Base-by-base conservation (phyloP, 2,329 filamentous ascomycete species). In the Sclerotiophoma versabilis region DNA sequence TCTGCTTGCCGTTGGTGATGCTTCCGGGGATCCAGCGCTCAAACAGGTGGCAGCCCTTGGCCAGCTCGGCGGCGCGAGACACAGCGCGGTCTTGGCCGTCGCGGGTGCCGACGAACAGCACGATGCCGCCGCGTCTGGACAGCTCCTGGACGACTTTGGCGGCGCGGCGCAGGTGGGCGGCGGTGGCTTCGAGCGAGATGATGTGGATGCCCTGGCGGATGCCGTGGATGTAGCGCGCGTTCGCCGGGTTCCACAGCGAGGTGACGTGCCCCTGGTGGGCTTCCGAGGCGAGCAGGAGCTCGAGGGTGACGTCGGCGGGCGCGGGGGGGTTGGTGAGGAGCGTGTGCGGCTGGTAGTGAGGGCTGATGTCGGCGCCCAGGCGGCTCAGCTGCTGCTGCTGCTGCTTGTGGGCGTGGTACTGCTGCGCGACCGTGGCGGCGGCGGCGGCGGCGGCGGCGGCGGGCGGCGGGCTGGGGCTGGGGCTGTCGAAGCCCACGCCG, bases 181-280 rank as follows among this genome's bases (percentile, higher is more conserved):
- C 92, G 26, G 91, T 98, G 56, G 87, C 84, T 73, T 99, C 95
- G 3, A 98, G 87, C 9, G 89, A 90, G 75, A 99, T 96, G 73
- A 99, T 92, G 78, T 97, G 93, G 57, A 96, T 88, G 14, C 90
- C 92, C 64, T 95, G 85, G 37, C 95, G 84, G 58, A 96, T 85
- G 66, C 95, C 95, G 74, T 91, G 93, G 73, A 99, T 98, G 79
- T 98, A 98, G 63, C 90, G 86, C 61, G 92, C 88, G 79, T 98
- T 99, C 46, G 87, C 88, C 10, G 95, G 93, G 77, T 99, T 96
- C 95, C 95, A 99, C 43, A 93, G 83, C 58, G 91, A 91, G 0
- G 90, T 93, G 69, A 90, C 85, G 78, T 99, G 95, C 59, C 95
- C 95, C 75, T 98, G 87, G 57, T 76, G 74, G 52, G 74, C 73